phyloP scores from a whole-genome alignment of 441 rosid genomes.

The Croton setiger region DNA sequence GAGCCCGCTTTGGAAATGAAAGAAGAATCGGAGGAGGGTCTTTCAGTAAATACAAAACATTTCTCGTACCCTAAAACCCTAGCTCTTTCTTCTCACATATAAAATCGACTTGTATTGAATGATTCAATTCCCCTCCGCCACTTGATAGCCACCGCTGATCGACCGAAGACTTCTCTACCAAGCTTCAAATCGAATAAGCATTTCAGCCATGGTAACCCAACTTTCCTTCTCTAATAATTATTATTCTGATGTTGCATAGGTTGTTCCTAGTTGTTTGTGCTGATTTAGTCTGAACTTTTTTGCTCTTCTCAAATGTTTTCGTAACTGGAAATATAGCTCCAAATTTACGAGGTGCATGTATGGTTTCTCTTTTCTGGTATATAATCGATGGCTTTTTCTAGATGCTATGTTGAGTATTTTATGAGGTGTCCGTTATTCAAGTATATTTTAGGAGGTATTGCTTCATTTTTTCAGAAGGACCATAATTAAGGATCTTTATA shows the following conservation, averaged over 20 bases:
- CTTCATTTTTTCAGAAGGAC: too few species aligned
- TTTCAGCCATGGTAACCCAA: constrained; percentile 18
- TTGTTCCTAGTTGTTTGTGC: neutral
- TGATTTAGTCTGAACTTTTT: too few species aligned
- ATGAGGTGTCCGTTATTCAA: too few species aligned
- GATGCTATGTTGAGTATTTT: too few species aligned
- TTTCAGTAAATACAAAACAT: constrained; percentile 7
- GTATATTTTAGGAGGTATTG: too few species aligned
- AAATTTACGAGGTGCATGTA: too few species aligned
- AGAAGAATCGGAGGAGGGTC: constrained; percentile 4
- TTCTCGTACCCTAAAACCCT: constrained; percentile 18
- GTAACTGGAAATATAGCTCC: too few species aligned
- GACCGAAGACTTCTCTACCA: neutral
- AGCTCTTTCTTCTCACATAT: constrained; percentile 3
- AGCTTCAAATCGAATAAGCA: neutral
- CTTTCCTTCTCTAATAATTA: neutral
- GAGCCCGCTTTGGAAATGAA: neutral
- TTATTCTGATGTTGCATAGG: neutral
- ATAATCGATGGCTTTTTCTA: too few species aligned
- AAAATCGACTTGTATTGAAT: neutral
- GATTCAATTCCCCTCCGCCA: neutral
- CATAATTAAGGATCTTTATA: too few species aligned
- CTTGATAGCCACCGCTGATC: neutral
- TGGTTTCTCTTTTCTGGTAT: too few species aligned
- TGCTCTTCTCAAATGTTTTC: too few species aligned